Percentiles rank a stretch among this genome's conserved stretches.
Evolutionary conservation across 768 basidiomycete genomes (phyloP).

Genomic region (Kondoa subrosea): DNA sequence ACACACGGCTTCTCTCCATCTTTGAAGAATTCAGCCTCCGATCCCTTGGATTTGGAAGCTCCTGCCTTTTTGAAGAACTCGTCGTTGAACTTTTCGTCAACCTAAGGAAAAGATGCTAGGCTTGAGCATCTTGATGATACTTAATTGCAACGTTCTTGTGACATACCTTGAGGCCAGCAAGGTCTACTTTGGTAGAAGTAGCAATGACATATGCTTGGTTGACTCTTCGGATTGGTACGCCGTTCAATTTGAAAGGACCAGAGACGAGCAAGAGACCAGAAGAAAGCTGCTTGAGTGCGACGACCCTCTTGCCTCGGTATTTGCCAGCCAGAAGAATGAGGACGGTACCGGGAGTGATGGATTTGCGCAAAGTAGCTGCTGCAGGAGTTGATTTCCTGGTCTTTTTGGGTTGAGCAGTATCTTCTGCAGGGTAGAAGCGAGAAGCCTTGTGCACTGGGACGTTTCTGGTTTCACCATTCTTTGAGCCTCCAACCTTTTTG

Average conservation of each 20-base stretch:
- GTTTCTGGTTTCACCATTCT: constrained; percentile 75
- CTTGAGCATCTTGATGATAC: not conserved
- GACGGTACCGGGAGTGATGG: constrained; percentile 85
- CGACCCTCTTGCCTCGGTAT: constrained; percentile 95
- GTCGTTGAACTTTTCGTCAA: constrained; percentile 82
- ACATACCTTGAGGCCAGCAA: constrained; percentile 56
- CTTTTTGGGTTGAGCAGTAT: constrained; percentile 77
- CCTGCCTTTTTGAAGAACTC: constrained; percentile 75
- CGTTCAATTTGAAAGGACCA: constrained; percentile 95
- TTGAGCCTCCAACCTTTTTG: constrained; percentile 59
- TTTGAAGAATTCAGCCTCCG: constrained; percentile 93
- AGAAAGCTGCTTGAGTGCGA: constrained; percentile 90
- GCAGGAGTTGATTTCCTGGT: constrained; percentile 66
- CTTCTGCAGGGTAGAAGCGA: constrained; percentile 88
- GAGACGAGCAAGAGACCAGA: constrained; percentile 79
- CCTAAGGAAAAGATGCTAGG: constrained; percentile 36
- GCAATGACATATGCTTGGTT: constrained; percentile 99
- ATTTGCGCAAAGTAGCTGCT: constrained; percentile 52
- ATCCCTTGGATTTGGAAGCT: constrained; percentile 52
- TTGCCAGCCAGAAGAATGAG: constrained; percentile 93
- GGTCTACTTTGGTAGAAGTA: constrained; percentile 82
- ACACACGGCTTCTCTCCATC: constrained; percentile 52
- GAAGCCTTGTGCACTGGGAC: constrained; percentile 72
- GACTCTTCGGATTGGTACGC: constrained; percentile 90
- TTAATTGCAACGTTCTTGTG: too few relatives aligned